Conservation (phyloP, 345 rosid genomes). For the Populus euphratica region DNA sequence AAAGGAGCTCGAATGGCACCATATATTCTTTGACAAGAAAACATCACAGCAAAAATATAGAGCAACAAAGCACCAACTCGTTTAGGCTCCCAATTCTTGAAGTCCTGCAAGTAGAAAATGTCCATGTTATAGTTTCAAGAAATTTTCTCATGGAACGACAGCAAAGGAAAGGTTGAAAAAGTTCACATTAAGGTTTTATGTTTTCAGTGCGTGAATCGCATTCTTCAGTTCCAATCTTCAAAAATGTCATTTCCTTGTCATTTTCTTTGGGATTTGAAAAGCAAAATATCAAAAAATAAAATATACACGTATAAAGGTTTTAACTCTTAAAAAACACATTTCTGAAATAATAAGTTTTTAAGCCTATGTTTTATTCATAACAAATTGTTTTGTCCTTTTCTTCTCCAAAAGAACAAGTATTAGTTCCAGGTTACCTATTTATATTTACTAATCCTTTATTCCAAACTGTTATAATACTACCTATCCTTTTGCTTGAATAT, state of each 20-base stretch:
- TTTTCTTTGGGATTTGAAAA: no score
- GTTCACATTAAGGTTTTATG: background rate
- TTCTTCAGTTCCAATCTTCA: no score
- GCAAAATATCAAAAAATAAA: no score
- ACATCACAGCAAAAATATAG: conserved; percentile 47
- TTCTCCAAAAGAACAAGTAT: no score
- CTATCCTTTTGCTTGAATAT: no score
- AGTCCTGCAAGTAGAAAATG: conserved; percentile 50
- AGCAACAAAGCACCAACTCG: conserved; percentile 55
- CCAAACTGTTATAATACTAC: background rate
- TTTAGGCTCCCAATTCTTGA: conserved; percentile 68
- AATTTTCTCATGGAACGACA: background rate
- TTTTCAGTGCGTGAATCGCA: background rate
- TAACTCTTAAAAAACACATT: no score
- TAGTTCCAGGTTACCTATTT: no score
- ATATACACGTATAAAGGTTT: no score
- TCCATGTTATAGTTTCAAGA: conserved; percentile 3
- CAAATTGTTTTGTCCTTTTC: no score
- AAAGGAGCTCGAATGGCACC: conserved; percentile 63
- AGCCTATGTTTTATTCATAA: no score
- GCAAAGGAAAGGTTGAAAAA: background rate
- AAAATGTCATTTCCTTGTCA: no score
- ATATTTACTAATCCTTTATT: background rate
- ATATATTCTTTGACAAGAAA: conserved; percentile 64
- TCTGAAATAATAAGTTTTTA: no score